A percentile compares a stretch with the other conserved stretches of the same genome.
These are phyloP conservation scores for Diaporthe vaccinii DNA, from an alignment of 2,329 filamentous ascomycete genomes.

Conservation along the genomic window DNA sequence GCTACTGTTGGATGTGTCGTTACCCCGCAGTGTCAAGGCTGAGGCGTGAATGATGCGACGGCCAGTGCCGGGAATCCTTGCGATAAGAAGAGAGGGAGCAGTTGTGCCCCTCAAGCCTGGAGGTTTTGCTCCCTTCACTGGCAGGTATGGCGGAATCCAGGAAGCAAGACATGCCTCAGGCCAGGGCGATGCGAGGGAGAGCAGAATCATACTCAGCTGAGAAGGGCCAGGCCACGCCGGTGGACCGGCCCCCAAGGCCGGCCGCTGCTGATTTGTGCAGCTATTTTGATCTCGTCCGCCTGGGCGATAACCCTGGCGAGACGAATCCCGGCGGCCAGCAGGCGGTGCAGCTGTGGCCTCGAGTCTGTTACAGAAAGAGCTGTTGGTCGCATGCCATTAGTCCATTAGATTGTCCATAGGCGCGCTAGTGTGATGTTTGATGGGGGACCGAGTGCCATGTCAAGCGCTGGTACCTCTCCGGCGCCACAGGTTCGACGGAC, in stretches of 20 bases:
- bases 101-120: neutral
- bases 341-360: constrained; percentile 20
- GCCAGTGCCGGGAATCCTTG: constrained; percentile 10
- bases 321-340: constrained; percentile 16
- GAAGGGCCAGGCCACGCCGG: constrained; percentile 1
- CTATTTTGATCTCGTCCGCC: constrained; percentile 31
- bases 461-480: constrained; percentile 11
- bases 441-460: constrained; percentile 15
- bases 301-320: constrained; percentile 5
- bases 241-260: neutral
- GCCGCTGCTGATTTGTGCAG: constrained; percentile 29
- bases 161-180: constrained; percentile 15
- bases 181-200: neutral
- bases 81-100: neutral
- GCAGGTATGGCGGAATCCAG: neutral
- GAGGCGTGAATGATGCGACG: constrained; percentile 15
- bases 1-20: constrained; percentile 12
- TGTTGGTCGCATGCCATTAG: constrained; percentile 32
- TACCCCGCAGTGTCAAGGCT: constrained; percentile 28
- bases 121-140: neutral
- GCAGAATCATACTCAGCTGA: neutral
- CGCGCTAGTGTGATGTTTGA: constrained; percentile 20
- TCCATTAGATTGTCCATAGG: constrained; percentile 9
- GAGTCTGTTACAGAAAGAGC: constrained; percentile 34
- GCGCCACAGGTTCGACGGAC: neutral